Conservation (phyloP, 2,329 filamentous ascomycete species). For the Hypomyces perniciosus region DNA sequence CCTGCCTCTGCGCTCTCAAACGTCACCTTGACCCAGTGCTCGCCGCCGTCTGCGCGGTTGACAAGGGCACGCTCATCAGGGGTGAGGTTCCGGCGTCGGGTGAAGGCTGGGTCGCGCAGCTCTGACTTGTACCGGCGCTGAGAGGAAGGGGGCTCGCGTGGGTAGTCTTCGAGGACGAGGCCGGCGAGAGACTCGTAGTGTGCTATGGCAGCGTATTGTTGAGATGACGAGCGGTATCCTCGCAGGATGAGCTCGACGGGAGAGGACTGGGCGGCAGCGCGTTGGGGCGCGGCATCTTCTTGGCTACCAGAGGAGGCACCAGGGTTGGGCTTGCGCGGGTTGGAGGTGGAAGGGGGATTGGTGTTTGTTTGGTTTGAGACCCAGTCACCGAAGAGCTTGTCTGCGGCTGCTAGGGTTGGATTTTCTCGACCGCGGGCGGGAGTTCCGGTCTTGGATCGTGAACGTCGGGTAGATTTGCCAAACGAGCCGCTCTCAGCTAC, state of each 20-base stretch:
- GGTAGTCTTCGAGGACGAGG: slow-evolving; percentile 86
- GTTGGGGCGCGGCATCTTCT: slow-evolving; percentile 34
- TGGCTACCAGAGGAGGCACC: slow-evolving; percentile 28
- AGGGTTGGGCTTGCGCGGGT: slow-evolving; percentile 32
- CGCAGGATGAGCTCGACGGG: slow-evolving; percentile 76
- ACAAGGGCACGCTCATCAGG: slow-evolving; percentile 70
- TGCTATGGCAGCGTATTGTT: slow-evolving; percentile 81
- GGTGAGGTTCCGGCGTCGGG: slow-evolving; percentile 59
- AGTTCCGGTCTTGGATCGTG: slow-evolving; percentile 55
- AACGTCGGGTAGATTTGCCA: slow-evolving; percentile 59
- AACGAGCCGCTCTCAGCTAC: slow-evolving; percentile 60
- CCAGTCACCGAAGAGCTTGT: slow-evolving; percentile 56
- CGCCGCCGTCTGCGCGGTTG: slow-evolving; percentile 73
- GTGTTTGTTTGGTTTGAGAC: slow-evolving; percentile 41
- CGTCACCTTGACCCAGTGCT: slow-evolving; percentile 88
- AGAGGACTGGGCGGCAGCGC: slow-evolving; percentile 30
- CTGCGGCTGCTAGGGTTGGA: slow-evolving; percentile 55
- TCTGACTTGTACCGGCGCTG: slow-evolving; percentile 67
- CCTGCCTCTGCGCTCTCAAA: slow-evolving; percentile 70
- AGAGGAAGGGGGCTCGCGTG: slow-evolving; percentile 70
- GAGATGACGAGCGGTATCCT: slow-evolving; percentile 61
- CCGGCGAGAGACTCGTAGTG: slow-evolving; percentile 86
- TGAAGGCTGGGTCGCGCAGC: slow-evolving; percentile 65
- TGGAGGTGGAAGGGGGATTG: slow-evolving; percentile 14
- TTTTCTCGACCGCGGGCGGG: slow-evolving; percentile 52